Conservation (phyloP, 2,329 filamentous ascomycete genomes). For the Teratosphaeriaceae sp. region DNA sequence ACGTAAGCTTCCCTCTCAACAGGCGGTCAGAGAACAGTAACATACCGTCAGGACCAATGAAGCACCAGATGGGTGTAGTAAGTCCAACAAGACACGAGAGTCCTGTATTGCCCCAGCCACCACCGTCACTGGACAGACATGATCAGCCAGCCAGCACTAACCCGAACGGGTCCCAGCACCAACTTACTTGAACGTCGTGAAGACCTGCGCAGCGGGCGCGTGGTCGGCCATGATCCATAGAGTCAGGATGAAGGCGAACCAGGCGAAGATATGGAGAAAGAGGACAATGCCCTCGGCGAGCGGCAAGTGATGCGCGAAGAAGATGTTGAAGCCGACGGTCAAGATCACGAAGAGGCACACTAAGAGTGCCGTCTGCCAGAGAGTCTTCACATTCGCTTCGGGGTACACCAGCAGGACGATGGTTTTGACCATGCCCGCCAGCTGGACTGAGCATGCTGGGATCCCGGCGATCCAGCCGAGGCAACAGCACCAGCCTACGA, state of each 20-base stretch:
- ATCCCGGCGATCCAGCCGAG: slow-evolving; percentile 29
- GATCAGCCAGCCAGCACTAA: slow-evolving; percentile 5
- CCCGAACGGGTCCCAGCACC: slow-evolving; percentile 5
- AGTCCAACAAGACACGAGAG: slow-evolving; percentile 39
- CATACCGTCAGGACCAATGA: slow-evolving; percentile 30
- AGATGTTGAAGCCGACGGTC: slow-evolving; percentile 31
- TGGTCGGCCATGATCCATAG: slow-evolving; percentile 29
- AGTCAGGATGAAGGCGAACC: slow-evolving; percentile 37
- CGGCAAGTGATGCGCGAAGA: slow-evolving; percentile 28
- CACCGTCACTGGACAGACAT: slow-evolving; percentile 27
- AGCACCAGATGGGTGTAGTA: slow-evolving; percentile 31
- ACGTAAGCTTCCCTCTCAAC: not conserved
- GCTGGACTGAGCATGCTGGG: slow-evolving; percentile 24
- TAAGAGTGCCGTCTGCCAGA: slow-evolving; percentile 27
- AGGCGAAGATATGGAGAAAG: slow-evolving; percentile 38
- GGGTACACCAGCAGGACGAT: slow-evolving; percentile 26
- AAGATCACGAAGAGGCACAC: slow-evolving; percentile 26
- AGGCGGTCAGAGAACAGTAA: not conserved
- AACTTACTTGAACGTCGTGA: slow-evolving; percentile 26
- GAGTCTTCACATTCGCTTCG: slow-evolving; percentile 15
- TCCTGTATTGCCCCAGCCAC: slow-evolving; percentile 36
- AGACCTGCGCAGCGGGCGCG: slow-evolving; percentile 24
- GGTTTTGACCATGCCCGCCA: slow-evolving; percentile 25
- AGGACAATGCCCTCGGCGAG: slow-evolving; percentile 30
- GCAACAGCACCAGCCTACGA: slow-evolving; percentile 37